phyloP scores from a whole-genome alignment of 257 asterid genomes.

The Petrea volubilis region DNA sequence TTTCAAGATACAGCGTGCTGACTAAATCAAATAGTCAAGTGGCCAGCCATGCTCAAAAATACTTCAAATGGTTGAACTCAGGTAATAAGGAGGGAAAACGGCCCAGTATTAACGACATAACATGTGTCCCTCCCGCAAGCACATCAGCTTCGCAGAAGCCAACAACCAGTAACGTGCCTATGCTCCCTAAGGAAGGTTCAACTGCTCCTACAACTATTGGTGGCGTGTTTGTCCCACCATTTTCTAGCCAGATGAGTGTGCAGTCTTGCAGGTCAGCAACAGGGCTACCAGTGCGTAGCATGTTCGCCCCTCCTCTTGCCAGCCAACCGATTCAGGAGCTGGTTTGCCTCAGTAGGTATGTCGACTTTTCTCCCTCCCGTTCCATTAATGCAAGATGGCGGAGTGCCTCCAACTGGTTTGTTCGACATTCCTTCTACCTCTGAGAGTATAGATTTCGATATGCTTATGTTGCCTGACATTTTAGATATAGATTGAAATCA shows the following conservation, averaged over 20 bases:
- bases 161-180: slow-evolving; percentile 9
- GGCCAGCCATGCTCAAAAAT: slow-evolving; percentile 39
- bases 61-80: slow-evolving; percentile 23
- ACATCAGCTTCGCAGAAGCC: background rate
- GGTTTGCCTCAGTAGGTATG: background rate
- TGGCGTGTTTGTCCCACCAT: background rate
- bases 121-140: background rate
- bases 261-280: background rate
- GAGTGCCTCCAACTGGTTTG: background rate
- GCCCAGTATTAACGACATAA: slow-evolving; percentile 22
- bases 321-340: background rate
- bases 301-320: background rate
- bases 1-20: slow-evolving; percentile 17
- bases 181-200: background rate
- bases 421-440: slow-evolving; percentile 9
- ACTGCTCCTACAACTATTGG: background rate
- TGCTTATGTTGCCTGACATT: slow-evolving; percentile 19
- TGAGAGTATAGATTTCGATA: slow-evolving; percentile 14
- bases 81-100: slow-evolving; percentile 14
- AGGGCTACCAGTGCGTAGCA: background rate
- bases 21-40: slow-evolving; percentile 33
- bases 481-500: slow-evolving; percentile 10
- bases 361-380: background rate
- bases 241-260: background rate
- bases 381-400: background rate